Percentiles rank a stretch among this genome's conserved stretches.
Evolutionary conservation across 2,329 filamentous ascomycete species (phyloP).

Genomic region (Fusarium chaquense): DNA sequence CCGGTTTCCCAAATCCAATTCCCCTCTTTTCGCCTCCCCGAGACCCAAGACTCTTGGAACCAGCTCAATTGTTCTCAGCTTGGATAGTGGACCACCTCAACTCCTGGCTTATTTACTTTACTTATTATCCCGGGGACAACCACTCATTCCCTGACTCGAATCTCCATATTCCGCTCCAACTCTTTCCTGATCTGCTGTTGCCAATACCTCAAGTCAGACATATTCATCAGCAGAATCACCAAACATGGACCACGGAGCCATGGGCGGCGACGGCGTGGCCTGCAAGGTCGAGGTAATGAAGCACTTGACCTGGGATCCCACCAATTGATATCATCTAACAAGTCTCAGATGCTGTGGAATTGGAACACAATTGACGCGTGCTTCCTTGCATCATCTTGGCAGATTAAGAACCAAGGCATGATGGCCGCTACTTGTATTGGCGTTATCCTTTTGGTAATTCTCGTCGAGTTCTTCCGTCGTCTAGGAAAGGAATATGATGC

Average conservation of each 20-base stretch:
- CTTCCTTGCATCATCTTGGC: slow-evolving; percentile 78
- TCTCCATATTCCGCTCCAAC: neutral
- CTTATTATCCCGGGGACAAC: slow-evolving; percentile 17
- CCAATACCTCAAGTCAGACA: neutral
- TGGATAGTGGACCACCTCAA: slow-evolving; percentile 9
- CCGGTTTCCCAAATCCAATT: neutral
- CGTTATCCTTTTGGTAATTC: slow-evolving; percentile 76
- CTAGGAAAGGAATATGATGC: slow-evolving; percentile 77
- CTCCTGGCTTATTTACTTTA: slow-evolving; percentile 21
- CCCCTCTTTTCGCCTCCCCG: neutral
- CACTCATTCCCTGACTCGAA: slow-evolving; percentile 2
- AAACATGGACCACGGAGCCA: slow-evolving; percentile 37
- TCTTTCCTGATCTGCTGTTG: slow-evolving; percentile 2
- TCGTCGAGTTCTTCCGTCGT: slow-evolving; percentile 79
- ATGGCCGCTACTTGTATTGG: slow-evolving; percentile 86
- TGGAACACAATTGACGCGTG: slow-evolving; percentile 79
- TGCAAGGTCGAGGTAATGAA: slow-evolving; percentile 52
- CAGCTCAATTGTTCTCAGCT: slow-evolving; percentile 43
- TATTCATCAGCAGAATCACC: neutral
- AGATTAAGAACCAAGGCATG: slow-evolving; percentile 75
- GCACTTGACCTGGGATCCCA: neutral
- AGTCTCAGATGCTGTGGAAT: slow-evolving; percentile 79
- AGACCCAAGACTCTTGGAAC: slow-evolving; percentile 26
- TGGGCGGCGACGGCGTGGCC: slow-evolving; percentile 33
- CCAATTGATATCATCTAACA: slow-evolving; percentile 6